These are phyloP conservation scores for Leccinum pachyderme DNA, from an alignment of 1,284 basidiomycete species.

Conservation along the genomic window DNA sequence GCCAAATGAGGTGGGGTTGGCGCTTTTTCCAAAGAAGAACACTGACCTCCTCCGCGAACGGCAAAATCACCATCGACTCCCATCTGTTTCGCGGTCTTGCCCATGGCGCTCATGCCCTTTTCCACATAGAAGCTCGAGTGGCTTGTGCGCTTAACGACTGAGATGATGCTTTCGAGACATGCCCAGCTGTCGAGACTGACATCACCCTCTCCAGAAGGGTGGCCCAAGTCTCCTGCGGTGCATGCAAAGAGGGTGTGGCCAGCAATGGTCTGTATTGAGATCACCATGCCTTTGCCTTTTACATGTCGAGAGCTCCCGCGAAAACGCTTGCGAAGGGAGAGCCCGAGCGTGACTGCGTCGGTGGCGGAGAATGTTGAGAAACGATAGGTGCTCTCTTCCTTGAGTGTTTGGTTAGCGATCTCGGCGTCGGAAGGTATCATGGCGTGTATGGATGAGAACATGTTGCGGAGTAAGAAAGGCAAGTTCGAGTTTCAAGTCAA, in stretches of 20 bases:
- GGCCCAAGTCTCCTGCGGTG: conserved; percentile 75
- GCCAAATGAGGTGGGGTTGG: conserved; percentile 6
- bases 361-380: conserved; percentile 71
- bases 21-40: background rate
- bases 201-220: conserved; percentile 61
- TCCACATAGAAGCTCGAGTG: conserved; percentile 82
- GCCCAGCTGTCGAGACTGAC: conserved; percentile 79
- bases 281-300: conserved; percentile 75
- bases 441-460: conserved; percentile 58
- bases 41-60: conserved; percentile 73
- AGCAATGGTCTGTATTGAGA: conserved; percentile 72
- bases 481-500: background rate
- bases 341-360: conserved; percentile 76
- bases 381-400: conserved; percentile 64
- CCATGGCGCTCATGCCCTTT: conserved; percentile 77
- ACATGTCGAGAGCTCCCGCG: conserved; percentile 66
- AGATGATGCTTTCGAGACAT: conserved; percentile 74
- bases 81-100: conserved; percentile 69
- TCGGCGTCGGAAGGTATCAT: conserved; percentile 68
- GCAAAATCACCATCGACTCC: conserved; percentile 61
- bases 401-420: conserved; percentile 64
- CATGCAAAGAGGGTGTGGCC: conserved; percentile 79
- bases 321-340: conserved; percentile 77
- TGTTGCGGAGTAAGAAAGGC: conserved; percentile 16
- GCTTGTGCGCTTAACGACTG: conserved; percentile 74